A percentile compares a stretch with the other conserved stretches of the same genome.
Evolutionary conservation across 192 early-diverging fungal genomes (phyloP).

Genomic region (Radiomyces spectabilis): DNA sequence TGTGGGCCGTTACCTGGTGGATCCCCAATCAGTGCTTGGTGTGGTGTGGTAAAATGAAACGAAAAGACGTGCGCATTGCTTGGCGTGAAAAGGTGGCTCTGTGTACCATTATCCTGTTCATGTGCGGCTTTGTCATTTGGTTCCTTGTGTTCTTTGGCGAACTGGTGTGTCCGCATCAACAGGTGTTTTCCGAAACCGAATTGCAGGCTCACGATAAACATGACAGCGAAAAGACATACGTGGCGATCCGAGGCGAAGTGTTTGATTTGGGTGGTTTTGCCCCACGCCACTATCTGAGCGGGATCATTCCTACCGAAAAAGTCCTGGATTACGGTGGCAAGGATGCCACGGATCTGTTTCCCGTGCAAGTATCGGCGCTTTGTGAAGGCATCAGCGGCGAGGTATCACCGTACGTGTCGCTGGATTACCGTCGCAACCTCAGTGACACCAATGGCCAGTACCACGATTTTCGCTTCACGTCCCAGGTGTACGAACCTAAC

Average conservation of each 20-base stretch:
- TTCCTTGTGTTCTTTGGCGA: conserved; percentile 82
- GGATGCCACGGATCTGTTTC: conserved; percentile 58
- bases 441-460: conserved; percentile 16
- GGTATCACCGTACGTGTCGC: conserved; percentile 26
- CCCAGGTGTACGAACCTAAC: conserved; percentile 1
- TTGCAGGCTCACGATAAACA: conserved; percentile 49
- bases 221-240: conserved; percentile 52
- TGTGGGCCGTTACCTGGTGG: conserved; percentile 88
- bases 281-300: conserved; percentile 36
- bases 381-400: conserved; percentile 47
- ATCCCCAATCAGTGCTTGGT: conserved; percentile 54
- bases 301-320: conserved; percentile 40
- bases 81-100: conserved; percentile 92
- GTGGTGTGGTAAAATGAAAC: conserved; percentile 72
- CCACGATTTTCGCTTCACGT: conserved; percentile 17
- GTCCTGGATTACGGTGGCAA: conserved; percentile 49
- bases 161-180: conserved; percentile 72
- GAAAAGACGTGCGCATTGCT: conserved; percentile 88
- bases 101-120: conserved; percentile 75
- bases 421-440: conserved; percentile 42
- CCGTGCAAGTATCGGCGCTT: conserved; percentile 44
- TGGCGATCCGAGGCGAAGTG: conserved; percentile 57
- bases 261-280: conserved; percentile 63
- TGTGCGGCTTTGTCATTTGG: conserved; percentile 77
- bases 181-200: conserved; percentile 52